Evolutionary conservation across 306 rosid genomes (phyloP).

Genomic region (Sicyos edulis): DNA sequence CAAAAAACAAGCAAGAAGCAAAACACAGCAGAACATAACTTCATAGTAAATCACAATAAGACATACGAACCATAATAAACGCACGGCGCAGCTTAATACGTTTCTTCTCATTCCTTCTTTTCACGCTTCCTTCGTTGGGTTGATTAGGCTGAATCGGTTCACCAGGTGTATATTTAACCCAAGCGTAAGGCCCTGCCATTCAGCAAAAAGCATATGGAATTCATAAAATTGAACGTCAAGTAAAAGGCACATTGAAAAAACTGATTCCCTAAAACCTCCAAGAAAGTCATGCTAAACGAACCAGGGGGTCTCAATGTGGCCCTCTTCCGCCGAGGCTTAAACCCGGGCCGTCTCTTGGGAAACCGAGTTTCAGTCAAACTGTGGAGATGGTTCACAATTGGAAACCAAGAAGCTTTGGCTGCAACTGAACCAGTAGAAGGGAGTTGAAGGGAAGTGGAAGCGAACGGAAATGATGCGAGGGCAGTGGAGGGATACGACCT

Average conservation of each 20-base stretch:
- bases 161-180: conserved; percentile 66
- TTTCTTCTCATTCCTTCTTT: conserved; percentile 84
- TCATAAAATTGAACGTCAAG: neutral
- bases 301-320: conserved; percentile 71
- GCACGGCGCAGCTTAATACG: conserved; percentile 72
- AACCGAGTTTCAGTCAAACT: conserved; percentile 76
- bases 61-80: conserved; percentile 60
- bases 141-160: conserved; percentile 58
- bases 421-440: conserved; percentile 16
- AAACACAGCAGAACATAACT: neutral
- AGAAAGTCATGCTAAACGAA: conserved; percentile 8
- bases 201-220: neutral
- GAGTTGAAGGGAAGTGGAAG: conserved; percentile 23
- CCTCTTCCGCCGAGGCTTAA: conserved; percentile 68
- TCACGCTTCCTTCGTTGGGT: conserved; percentile 87
- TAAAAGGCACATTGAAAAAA: neutral
- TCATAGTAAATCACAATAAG: neutral
- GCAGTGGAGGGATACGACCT: conserved; percentile 21
- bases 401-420: conserved; percentile 38
- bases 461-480: conserved; percentile 19
- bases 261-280: neutral
- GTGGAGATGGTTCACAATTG: conserved; percentile 42
- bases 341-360: conserved; percentile 71
- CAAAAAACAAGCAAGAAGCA: too few species aligned
- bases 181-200: conserved; percentile 69